A percentile compares a stretch with the other conserved stretches of the same genome.
Conservation (phyloP, 192 early-diverging fungal species). For the Geosiphon pyriformis region DNA sequence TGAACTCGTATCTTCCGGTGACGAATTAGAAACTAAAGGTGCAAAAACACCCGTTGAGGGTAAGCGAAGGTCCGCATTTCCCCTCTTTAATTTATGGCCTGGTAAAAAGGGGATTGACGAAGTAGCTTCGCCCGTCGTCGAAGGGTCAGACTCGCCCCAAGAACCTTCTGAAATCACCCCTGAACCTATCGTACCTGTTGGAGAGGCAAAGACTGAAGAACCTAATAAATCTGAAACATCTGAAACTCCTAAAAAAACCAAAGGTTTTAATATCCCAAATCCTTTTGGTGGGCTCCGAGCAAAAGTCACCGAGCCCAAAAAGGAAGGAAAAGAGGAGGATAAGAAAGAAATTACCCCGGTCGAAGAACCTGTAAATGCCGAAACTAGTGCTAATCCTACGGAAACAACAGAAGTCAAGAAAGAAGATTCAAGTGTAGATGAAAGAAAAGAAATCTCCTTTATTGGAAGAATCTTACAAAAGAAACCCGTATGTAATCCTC, state of each 20-base stretch:
- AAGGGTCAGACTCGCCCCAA: background rate
- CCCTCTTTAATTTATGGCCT: background rate
- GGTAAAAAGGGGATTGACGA: background rate
- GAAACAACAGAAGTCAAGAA: background rate
- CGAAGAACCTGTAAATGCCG: background rate
- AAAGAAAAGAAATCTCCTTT: constrained; percentile 6
- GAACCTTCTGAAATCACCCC: constrained; percentile 2
- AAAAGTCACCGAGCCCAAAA: no score
- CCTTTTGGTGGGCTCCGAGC: no score
- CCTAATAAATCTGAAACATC: background rate
- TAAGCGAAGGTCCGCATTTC: background rate
- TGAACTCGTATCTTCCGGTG: background rate
- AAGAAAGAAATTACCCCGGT: background rate
- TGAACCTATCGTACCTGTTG: background rate
- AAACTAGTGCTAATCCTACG: background rate
- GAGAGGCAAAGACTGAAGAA: background rate
- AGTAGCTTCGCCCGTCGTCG: no score
- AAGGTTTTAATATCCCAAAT: background rate
- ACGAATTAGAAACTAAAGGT: background rate
- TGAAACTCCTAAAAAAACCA: background rate
- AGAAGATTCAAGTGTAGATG: background rate
- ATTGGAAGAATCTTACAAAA: background rate
- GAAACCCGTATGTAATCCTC: no score
- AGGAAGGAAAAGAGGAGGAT: background rate
- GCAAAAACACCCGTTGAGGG: background rate